Percentiles rank a stretch among this genome's conserved stretches.
Conservation (phyloP, 257 asterid species). For the Lithospermum erythrorhizon region DNA sequence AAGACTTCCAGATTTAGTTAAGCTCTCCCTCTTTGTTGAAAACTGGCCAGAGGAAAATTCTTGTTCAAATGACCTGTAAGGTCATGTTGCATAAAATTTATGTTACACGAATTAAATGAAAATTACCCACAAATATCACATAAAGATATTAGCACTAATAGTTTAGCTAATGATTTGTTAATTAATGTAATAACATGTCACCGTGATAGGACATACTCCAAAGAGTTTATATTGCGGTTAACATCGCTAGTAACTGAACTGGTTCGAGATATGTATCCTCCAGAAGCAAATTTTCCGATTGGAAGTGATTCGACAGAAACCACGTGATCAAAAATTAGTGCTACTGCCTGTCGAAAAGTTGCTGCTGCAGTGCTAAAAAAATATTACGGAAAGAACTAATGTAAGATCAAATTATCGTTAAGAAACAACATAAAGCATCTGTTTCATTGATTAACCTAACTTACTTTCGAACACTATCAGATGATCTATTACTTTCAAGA, state of each 20-base stretch:
- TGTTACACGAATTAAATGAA: not conserved
- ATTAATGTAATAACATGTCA: not conserved
- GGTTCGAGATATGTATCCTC: conserved; percentile 70
- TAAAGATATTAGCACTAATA: not conserved
- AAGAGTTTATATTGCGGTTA: conserved; percentile 73
- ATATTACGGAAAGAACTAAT: conserved; percentile 15
- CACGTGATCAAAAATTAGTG: conserved; percentile 88
- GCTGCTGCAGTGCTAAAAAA: conserved; percentile 97
- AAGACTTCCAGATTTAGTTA: conserved; percentile 69
- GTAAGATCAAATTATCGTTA: conserved; percentile 3
- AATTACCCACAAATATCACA: not conserved
- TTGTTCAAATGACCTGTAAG: conserved; percentile 65
- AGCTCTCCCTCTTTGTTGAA: conserved; percentile 46
- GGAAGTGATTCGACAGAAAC: conserved; percentile 77
- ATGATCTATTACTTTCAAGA: conserved; percentile 84
- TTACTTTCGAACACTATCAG: conserved; percentile 97
- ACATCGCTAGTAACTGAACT: conserved; percentile 88
- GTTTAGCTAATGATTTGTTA: not conserved
- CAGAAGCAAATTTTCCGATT: conserved; percentile 73
- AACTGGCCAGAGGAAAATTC: conserved; percentile 60
- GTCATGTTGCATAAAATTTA: conserved; percentile 13
- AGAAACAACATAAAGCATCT: conserved; percentile 3
- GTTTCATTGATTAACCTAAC: conserved; percentile 15
- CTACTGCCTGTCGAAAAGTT: conserved; percentile 98
- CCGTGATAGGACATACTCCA: conserved; percentile 50